phyloP scores from a whole-genome alignment of 495 filamentous ascomycete species.

The Massariosphaeria phaeospora region DNA sequence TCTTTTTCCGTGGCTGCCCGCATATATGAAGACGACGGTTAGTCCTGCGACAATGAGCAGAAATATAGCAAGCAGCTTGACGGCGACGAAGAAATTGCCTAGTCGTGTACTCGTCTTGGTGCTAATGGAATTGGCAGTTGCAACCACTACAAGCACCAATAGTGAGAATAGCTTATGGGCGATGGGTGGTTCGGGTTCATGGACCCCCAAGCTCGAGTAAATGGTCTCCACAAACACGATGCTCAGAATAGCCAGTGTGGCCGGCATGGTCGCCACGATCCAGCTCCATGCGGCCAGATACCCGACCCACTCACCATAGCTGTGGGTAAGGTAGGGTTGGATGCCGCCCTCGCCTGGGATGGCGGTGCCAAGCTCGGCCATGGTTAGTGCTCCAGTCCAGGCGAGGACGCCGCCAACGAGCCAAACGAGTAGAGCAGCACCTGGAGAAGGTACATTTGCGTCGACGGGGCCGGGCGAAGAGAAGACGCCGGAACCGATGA shows the following conservation, averaged over 20 bases:
- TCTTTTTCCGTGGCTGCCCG: constrained; percentile 34
- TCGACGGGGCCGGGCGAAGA: constrained; percentile 55
- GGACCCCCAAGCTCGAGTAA: constrained; percentile 12
- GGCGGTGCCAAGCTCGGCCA: constrained; percentile 53
- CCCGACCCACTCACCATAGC: constrained; percentile 52
- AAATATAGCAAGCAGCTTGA: constrained; percentile 49
- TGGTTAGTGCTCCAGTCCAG: constrained; percentile 52
- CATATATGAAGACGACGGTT: constrained; percentile 43
- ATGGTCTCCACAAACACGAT: constrained; percentile 57
- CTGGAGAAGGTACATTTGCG: constrained; percentile 52
- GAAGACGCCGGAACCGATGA: constrained; percentile 54
- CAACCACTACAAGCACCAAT: constrained; percentile 44
- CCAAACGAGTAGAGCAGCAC: constrained; percentile 50
- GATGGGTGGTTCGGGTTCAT: constrained; percentile 7
- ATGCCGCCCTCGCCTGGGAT: constrained; percentile 52
- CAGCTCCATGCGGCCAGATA: constrained; percentile 56
- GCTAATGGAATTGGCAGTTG: constrained; percentile 52
- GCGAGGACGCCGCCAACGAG: constrained; percentile 51
- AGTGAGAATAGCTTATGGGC: constrained; percentile 47
- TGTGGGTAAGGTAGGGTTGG: constrained; percentile 52
- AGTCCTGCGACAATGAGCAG: constrained; percentile 48
- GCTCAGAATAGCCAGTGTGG: constrained; percentile 53
- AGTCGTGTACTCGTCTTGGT: constrained; percentile 52
- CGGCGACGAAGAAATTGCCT: constrained; percentile 51
- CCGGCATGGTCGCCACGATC: constrained; percentile 55